Evolutionary conservation across 768 basidiomycete species (phyloP).

Genomic region (Serendipita sp.): DNA sequence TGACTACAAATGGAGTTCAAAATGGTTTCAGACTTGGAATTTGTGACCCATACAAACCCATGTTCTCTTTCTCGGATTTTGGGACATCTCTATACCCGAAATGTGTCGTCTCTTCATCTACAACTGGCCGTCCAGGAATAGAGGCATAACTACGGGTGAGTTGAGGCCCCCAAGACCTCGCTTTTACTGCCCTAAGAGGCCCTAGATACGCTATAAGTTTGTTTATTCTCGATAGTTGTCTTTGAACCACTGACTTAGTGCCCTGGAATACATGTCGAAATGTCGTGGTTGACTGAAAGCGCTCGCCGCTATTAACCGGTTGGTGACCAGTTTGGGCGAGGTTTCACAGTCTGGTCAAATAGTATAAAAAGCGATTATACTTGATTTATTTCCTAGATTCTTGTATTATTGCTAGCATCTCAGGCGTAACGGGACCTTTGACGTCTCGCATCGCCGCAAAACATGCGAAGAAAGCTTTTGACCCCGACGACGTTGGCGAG

Average conservation of each 20-base stretch:
- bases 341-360: neutral
- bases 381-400: neutral
- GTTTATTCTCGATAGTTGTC: neutral
- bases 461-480: neutral
- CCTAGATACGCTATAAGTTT: neutral
- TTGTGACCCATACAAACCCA: constrained; percentile 18
- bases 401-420: neutral
- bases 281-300: neutral
- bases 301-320: neutral
- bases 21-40: neutral
- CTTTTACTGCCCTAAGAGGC: neutral
- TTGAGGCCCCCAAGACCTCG: neutral
- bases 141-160: neutral
- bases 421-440: neutral
- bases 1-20: constrained; percentile 30
- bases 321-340: neutral
- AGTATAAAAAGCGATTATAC: neutral
- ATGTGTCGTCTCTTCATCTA: constrained; percentile 39
- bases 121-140: neutral
- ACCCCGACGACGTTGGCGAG: neutral
- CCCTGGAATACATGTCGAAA: neutral
- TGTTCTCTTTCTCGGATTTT: constrained; percentile 68
- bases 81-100: constrained; percentile 89
- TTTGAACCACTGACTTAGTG: neutral
- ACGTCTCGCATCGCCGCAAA: neutral